phyloP scores from a whole-genome alignment of 805 yeast genomes.

The Cyberlindnera maritima region DNA sequence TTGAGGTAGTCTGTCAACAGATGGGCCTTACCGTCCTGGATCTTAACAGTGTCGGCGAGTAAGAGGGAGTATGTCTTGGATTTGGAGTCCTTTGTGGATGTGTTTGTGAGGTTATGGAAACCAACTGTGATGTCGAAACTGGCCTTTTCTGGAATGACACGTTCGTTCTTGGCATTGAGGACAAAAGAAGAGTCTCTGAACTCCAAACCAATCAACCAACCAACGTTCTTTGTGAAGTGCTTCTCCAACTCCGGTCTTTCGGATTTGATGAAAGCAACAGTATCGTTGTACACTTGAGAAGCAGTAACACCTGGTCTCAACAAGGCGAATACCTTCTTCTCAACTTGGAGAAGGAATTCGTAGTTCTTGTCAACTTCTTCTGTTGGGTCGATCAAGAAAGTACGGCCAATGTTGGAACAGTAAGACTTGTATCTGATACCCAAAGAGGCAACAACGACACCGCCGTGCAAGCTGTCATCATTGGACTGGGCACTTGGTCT shows the following conservation, averaged over 20 bases:
- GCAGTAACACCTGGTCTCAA: constrained; percentile 62
- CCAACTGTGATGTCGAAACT: constrained; percentile 77
- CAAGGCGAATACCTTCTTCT: constrained; percentile 55
- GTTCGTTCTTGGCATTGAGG: constrained; percentile 68
- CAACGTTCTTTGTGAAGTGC: constrained; percentile 73
- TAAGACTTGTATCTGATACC: constrained; percentile 87
- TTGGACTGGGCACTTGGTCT: constrained; percentile 80
- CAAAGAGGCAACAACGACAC: constrained; percentile 78
- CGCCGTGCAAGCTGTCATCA: constrained; percentile 61
- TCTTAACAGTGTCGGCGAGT: constrained; percentile 76
- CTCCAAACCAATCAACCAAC: constrained; percentile 88
- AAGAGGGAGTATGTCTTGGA: constrained; percentile 65
- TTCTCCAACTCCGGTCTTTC: constrained; percentile 64
- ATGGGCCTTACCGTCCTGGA: constrained; percentile 55
- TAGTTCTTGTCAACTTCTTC: constrained; percentile 75
- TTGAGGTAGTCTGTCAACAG: constrained; percentile 75
- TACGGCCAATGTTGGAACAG: constrained; percentile 84
- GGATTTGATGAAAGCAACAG: constrained; percentile 54
- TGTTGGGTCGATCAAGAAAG: constrained; percentile 87
- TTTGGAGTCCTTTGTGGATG: constrained; percentile 43
- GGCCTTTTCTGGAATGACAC: constrained; percentile 66
- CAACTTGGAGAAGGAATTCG: constrained; percentile 69
- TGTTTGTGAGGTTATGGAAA: constrained; percentile 57
- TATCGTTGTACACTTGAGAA: constrained; percentile 66
- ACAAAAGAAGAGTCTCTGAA: constrained; percentile 78